Percentiles rank a stretch among this genome's conserved stretches.
These are phyloP conservation scores for Protostelium mycophagum DNA, from an alignment of 78 protist species.

Conservation along the genomic window DNA sequence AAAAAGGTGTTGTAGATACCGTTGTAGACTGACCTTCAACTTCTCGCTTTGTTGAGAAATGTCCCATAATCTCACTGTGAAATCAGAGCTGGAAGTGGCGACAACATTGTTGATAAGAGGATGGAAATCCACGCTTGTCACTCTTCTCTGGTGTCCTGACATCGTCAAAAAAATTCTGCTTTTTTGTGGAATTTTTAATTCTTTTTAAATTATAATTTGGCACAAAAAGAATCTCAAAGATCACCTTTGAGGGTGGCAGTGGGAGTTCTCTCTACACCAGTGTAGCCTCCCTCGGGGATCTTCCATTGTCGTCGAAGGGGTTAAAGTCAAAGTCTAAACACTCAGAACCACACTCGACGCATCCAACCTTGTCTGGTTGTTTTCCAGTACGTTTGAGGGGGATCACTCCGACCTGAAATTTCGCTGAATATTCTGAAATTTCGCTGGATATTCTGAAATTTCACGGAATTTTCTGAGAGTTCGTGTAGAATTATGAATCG, in stretches of 20 bases:
- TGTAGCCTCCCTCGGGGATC: constrained; percentile 63
- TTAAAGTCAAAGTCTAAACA: constrained; percentile 36
- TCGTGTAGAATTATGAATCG: too few species aligned
- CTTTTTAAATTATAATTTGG: too few species aligned
- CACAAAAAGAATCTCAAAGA: neutral
- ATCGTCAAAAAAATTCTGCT: neutral
- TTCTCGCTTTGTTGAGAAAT: constrained; percentile 14
- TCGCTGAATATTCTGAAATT: too few species aligned
- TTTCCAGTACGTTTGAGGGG: constrained; percentile 36
- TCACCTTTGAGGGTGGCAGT: constrained; percentile 6
- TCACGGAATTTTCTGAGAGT: too few species aligned
- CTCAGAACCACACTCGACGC: constrained; percentile 56
- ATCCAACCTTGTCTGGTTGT: constrained; percentile 30
- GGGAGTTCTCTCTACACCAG: constrained; percentile 8
- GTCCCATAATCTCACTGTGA: constrained; percentile 77
- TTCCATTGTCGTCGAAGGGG: constrained; percentile 33
- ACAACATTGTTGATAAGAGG: constrained; percentile 76
- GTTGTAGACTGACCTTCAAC: neutral
- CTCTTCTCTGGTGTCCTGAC: constrained; percentile 72
- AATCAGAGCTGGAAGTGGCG: constrained; percentile 38
- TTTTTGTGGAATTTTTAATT: neutral
- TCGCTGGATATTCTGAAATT: too few species aligned
- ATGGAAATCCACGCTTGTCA: constrained; percentile 54
- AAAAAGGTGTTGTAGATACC: neutral
- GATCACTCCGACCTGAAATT: constrained; percentile 27